phyloP scores from a whole-genome alignment of 2,329 filamentous ascomycete species.

The Exophiala calicioides region DNA sequence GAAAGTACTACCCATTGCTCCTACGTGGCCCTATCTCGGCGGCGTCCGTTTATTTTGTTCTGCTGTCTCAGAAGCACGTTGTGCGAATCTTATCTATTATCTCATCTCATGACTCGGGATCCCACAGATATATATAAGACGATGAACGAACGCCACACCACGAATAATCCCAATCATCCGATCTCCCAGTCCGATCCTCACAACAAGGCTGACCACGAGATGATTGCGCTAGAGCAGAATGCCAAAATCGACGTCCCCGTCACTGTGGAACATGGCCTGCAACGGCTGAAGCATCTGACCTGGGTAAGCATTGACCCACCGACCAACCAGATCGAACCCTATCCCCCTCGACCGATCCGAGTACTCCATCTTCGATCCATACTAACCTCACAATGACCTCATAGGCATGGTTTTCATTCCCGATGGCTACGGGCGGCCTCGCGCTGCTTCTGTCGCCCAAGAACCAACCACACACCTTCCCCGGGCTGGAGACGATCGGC shows the following conservation, averaged over 20 bases:
- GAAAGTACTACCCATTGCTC: too few relatives aligned
- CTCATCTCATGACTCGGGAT: neutral
- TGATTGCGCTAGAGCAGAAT: neutral
- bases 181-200: too few relatives aligned
- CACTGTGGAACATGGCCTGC: conserved; percentile 7
- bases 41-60: too few relatives aligned
- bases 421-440: conserved; percentile 74
- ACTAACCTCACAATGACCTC: neutral
- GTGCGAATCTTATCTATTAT: too few relatives aligned
- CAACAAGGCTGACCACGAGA: conserved; percentile 1
- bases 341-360: neutral
- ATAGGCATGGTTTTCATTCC: conserved; percentile 65
- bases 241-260: neutral
- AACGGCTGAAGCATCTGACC: conserved; percentile 14
- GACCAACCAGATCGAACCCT: neutral
- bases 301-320: conserved; percentile 6
- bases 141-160: neutral
- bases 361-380: neutral
- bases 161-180: neutral
- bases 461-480: conserved; percentile 61
- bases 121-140: neutral
- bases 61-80: too few relatives aligned
- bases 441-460: conserved; percentile 64
- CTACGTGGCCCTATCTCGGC: too few relatives aligned
- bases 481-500: conserved; percentile 64